Evolutionary conservation across 768 basidiomycete genomes (phyloP), one percentile per base, ranked within the genome.

Genomic region (Tricholoma furcatifolium): DNA sequence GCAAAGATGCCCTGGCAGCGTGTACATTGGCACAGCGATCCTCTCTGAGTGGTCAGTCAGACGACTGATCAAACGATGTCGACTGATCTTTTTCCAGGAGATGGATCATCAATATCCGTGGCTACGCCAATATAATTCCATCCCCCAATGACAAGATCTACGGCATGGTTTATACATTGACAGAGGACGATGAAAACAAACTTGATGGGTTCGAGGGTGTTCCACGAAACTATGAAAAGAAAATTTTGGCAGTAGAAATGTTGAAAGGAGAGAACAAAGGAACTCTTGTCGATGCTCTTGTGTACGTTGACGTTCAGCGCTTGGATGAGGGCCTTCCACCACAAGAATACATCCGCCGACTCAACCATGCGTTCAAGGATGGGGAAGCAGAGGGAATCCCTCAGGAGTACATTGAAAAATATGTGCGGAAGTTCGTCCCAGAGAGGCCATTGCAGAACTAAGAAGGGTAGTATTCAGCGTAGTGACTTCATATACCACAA

Each of bases 301-400:
- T 78, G 24, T 81, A 79, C 47, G 63, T 79, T 18, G 76, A 79
- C 43, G 56, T 66, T 10, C 47, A 67, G 36, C 63, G 72, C 43
- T 56, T 65, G 48, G 54, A 47, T 14, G 66, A 67, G 24, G 69
- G 74, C 11, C 47, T 55, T 6, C 70, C 74, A 6, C 65, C 65
- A 56, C 60, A 61, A 40, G 77, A 79, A 60, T 81, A 80, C 56
- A 72, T 79, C 30, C 57, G 60, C 51, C 67, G 77, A 11, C 76
- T 81, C 66, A 78, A 79, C 53, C 67, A 62, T 62, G 77, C 67
- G 4, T 75, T 79, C 23, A 64, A 57, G 20, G 76, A 81, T 60
- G 77, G 70, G 0, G 41, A 73, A 51, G 56, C 61, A 44, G 63
- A 68, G 32, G 76, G 76, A 1, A 63, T 79, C 21, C 70, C 77